Evolutionary conservation across 805 yeast genomes (phyloP).

Genomic region (Metschnikowia kofuensis): DNA sequence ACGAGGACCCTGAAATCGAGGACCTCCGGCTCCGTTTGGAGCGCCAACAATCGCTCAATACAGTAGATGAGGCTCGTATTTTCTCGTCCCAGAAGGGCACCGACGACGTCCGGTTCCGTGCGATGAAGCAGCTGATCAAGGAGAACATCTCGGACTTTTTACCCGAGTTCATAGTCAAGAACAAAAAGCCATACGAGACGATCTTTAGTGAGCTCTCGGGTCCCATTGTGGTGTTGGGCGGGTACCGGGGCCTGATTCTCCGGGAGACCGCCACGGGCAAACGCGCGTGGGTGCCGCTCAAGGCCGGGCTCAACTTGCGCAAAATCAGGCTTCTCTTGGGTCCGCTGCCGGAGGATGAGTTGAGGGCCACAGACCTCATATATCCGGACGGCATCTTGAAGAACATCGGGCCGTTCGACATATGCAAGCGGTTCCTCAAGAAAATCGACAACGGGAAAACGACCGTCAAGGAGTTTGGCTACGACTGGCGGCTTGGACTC

Average conservation of each 20-base stretch:
- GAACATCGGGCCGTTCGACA: slow-evolving; percentile 85
- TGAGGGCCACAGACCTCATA: slow-evolving; percentile 47
- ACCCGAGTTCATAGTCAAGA: slow-evolving; percentile 28
- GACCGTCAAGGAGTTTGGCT: slow-evolving; percentile 73
- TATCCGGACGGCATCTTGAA: slow-evolving; percentile 75
- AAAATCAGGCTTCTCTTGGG: slow-evolving; percentile 72
- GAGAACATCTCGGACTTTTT: slow-evolving; percentile 45
- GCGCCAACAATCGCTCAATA: slow-evolving; percentile 56
- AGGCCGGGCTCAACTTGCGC: slow-evolving; percentile 76
- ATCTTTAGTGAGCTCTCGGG: slow-evolving; percentile 67
- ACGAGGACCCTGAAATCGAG: slow-evolving; percentile 16
- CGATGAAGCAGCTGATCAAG: slow-evolving; percentile 61
- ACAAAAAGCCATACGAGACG: slow-evolving; percentile 35
- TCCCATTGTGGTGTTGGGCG: slow-evolving; percentile 79
- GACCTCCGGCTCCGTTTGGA: slow-evolving; percentile 41
- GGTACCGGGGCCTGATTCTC: slow-evolving; percentile 80
- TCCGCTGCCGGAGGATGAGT: slow-evolving; percentile 69
- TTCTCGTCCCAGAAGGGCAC: slow-evolving; percentile 54
- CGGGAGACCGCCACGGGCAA: slow-evolving; percentile 61
- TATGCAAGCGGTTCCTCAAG: slow-evolving; percentile 59
- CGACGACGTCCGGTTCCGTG: slow-evolving; percentile 67
- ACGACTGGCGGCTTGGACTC: slow-evolving; percentile 85
- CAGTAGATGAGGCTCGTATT: slow-evolving; percentile 60
- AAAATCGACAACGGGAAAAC: slow-evolving; percentile 58
- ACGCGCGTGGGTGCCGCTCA: slow-evolving; percentile 82